Percentiles rank a stretch among this genome's conserved stretches.
Evolutionary conservation across 345 rosid genomes (phyloP).

Genomic region (Sonneratia caseolaris): DNA sequence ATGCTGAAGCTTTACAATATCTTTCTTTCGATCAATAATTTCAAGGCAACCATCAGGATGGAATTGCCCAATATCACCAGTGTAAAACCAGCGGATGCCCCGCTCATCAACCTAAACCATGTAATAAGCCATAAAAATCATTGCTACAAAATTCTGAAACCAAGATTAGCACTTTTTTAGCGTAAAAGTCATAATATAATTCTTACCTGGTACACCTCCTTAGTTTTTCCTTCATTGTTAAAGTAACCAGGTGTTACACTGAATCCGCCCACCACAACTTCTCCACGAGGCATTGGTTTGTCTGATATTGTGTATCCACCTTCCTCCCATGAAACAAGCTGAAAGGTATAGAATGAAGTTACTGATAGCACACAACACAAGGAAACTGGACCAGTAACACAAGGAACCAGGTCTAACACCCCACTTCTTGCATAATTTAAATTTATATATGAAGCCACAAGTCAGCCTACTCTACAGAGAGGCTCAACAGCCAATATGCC

Average conservation of each 20-base stretch:
- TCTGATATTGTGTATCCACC: constrained; percentile 65
- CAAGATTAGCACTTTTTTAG: background rate
- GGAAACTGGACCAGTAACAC: background rate
- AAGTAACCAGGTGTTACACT: constrained; percentile 77
- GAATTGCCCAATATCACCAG: constrained; percentile 76
- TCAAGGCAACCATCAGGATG: constrained; percentile 92
- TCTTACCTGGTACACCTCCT: constrained; percentile 72
- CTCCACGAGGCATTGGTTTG: constrained; percentile 92
- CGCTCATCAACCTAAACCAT: constrained; percentile 63
- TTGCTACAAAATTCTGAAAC: background rate
- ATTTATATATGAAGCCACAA: background rate
- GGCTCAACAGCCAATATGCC: background rate
- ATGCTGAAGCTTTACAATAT: constrained; percentile 90
- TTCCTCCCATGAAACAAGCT: constrained; percentile 93
- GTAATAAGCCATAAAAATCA: background rate
- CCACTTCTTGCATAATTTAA: background rate
- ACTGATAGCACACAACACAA: background rate
- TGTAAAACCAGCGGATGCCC: constrained; percentile 79
- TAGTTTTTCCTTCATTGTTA: constrained; percentile 60
- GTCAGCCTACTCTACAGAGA: background rate
- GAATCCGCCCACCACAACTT: constrained; percentile 72
- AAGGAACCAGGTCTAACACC: background rate
- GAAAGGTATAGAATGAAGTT: constrained; percentile 2
- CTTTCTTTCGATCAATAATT: constrained; percentile 87
- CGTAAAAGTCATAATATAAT: background rate